Evolutionary conservation across 441 rosid genomes (phyloP), one percentile per base, ranked within the genome.

Genomic region (Mallotus japonicus): DNA sequence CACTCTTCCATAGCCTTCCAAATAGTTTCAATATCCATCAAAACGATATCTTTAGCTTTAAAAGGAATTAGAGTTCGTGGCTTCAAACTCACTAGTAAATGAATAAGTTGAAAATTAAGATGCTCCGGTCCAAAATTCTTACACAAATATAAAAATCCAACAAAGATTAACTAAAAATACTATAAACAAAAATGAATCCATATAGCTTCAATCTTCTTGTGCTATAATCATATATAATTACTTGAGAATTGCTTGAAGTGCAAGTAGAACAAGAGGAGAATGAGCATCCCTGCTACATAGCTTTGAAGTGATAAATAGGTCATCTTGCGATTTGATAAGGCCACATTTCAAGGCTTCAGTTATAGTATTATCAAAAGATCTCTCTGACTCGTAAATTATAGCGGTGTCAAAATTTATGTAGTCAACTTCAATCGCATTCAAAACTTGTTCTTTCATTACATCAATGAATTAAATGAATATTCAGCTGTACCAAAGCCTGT

Each of bases 61-160:
- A 73, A 13, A 0, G 74, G 74, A 6, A 49, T 9, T 12, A 3
- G 3, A 11, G 42, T 32, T 20, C 63, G 74, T 16, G 17, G 73
- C 59, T 71, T 78, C 51, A 76, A 20, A 49, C 75, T 74, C 57
- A 54, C 71, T 6, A 90, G 96, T 82, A 83, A 85, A n/a, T 88
- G 96, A 58, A 87, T 83, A 54, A 90, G 55, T 44, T 76, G 87
- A 10, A 90, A 75, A 77, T 90, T 89, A 57, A 90, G 78, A 62
- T 83, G 87, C 20, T 85, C 87, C 53, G 84, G 37, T 47, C 83
- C 77, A 2, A 89, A 86, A 62, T 87, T 87, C 73, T 88, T 84
- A 63, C 71, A 65, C 20, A 20, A 20, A 19, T 11, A 2, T 12
- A 22, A 47, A 12, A 8, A 24, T 0, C 3, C 14, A 58, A 2